These are phyloP conservation scores for Narthecium ossifragum DNA, from an alignment of 106 monocot species.

Conservation along the genomic window DNA sequence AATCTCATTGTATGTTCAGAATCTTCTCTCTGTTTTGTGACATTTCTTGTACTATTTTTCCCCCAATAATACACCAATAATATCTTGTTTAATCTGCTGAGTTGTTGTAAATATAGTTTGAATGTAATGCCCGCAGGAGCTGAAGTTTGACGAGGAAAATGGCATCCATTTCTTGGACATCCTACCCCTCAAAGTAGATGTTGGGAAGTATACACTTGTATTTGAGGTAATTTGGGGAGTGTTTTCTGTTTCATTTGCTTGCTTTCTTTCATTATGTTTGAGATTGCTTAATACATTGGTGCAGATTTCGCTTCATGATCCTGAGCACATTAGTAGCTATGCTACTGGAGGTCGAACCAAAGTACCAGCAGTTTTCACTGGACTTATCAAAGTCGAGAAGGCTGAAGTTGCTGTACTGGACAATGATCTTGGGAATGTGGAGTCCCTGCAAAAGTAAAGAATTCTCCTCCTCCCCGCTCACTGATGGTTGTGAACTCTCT, in stretches of 20 bases:
- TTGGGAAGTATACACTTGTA: conserved; percentile 71
- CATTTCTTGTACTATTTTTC: too few relatives aligned
- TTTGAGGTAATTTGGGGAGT: conserved; percentile 59
- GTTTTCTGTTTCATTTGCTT: too few relatives aligned
- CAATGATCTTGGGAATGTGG: conserved; percentile 45
- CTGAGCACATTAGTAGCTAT: conserved; percentile 48
- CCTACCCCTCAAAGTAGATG: conserved; percentile 56
- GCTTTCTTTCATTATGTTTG: too few relatives aligned
- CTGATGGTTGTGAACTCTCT: too few relatives aligned
- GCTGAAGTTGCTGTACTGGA: conserved; percentile 77
- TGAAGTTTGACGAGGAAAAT: conserved; percentile 73
- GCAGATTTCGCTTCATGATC: conserved; percentile 68
- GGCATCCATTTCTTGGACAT: conserved; percentile 67
- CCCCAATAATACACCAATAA: too few relatives aligned
- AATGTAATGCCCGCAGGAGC: conserved; percentile 38
- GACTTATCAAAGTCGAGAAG: conserved; percentile 65
- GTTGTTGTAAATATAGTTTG: neutral
- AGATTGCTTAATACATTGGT: too few relatives aligned
- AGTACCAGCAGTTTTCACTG: conserved; percentile 47
- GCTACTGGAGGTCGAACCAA: conserved; percentile 40
- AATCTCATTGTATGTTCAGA: too few relatives aligned
- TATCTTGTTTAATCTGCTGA: too few relatives aligned
- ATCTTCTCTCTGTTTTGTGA: too few relatives aligned
- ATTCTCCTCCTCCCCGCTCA: too few relatives aligned
- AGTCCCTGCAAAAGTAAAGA: conserved; percentile 58